Base-by-base conservation (phyloP, 768 basidiomycete species). In the Termitomyces sp. region DNA sequence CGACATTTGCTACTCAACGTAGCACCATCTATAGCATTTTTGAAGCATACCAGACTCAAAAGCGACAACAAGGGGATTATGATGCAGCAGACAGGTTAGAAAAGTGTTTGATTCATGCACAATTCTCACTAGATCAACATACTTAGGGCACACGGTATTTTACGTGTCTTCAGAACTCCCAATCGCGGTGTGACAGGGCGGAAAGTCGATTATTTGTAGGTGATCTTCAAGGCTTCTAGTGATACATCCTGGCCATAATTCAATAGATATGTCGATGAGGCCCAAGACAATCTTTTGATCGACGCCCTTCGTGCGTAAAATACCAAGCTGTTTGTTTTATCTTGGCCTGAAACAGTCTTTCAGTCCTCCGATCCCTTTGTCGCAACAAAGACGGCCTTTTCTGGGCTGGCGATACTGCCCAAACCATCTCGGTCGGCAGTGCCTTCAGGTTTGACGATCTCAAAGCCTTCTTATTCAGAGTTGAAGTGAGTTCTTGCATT, bases 391-490 rank as follows among this genome's bases (percentile, higher is more conserved):
- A 87, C 50, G 88, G 89, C 0, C 68, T 89, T 19, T 86, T 90
- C 59, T 90, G 87, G 86, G 89, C 87, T 1, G 89, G 90, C 0
- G 89, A 91, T 64, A 90, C 89, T 0, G 87, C 89, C 0, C 89
- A 91, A 60, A 87, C 89, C 0, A 90, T 91, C 38, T 83, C 86
- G 0, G 78, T 81, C 0, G 89, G 89, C 2, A 87, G 85, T 59
- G 79, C 86, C 0, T 91, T 91, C 62, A 73, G 83, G 10, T 91
- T 91, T 65, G 73, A 86, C 53, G 86, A 89, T 43, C 65, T 91
- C 50, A 89, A 84, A 65, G 81, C 89, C 0, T 88, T 87, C 60
- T 60, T 88, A 29, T 82, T 79, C 56, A 76, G 84, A 43, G 66
- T 83, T 1, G 87, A 90, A 72, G 89, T 86, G 53, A 42, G 69